These are phyloP conservation scores for Malbranchea cinnamomea DNA, from an alignment of 2,329 filamentous ascomycete genomes.

Conservation along the genomic window DNA sequence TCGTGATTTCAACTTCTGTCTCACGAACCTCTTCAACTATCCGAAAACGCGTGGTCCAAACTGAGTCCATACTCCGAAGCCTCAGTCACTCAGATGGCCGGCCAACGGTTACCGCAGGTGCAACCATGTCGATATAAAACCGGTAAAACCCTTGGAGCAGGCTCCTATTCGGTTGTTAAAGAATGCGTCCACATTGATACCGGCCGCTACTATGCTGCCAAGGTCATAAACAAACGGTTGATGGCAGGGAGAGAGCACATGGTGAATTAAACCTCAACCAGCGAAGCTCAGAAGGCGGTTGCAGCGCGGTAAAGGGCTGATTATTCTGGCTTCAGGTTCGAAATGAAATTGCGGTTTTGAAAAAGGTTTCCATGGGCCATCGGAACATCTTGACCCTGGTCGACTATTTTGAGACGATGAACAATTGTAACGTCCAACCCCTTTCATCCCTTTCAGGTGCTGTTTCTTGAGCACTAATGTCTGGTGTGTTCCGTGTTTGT, in stretches of 20 bases:
- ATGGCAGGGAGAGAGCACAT: constrained; percentile 98
- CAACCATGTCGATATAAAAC: constrained; percentile 98
- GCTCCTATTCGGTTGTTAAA: constrained; percentile 96
- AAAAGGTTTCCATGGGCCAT: constrained; percentile 97
- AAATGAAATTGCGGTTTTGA: constrained; percentile 95
- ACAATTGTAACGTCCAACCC: constrained; percentile 52
- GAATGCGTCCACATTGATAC: constrained; percentile 98
- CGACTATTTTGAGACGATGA: constrained; percentile 99
- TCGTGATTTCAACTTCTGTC: no score
- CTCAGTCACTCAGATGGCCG: no score
- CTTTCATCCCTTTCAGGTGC: neutral
- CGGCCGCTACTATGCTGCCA: constrained; percentile 92
- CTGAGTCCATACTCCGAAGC: no score
- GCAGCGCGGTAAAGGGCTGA: neutral
- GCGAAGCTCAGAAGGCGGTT: neutral
- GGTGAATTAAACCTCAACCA: constrained; percentile 39
- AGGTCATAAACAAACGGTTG: constrained; percentile 96
- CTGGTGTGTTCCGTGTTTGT: neutral
- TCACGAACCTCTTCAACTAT: no score
- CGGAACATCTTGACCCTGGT: constrained; percentile 95
- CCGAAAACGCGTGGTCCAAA: no score
- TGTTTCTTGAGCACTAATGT: neutral
- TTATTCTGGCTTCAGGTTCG: constrained; percentile 47
- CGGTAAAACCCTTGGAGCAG: constrained; percentile 89
- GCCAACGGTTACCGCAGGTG: constrained; percentile 47